These are phyloP conservation scores for Entomortierella lignicola DNA, from an alignment of 192 early-diverging fungal species.

Conservation along the genomic window DNA sequence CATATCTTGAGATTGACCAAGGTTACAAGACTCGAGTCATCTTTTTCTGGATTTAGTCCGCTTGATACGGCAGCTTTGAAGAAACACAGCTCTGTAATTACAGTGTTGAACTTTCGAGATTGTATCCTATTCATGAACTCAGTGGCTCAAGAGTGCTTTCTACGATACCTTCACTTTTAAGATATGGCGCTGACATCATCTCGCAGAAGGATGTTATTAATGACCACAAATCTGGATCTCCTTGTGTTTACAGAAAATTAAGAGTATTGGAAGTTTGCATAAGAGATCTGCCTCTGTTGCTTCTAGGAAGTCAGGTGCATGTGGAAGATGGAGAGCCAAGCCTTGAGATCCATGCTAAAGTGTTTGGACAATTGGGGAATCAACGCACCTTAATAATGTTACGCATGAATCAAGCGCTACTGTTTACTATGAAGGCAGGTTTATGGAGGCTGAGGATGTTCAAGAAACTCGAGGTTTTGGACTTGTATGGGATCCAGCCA, in stretches of 20 bases:
- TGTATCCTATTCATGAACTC: not conserved
- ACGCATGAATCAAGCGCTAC: not conserved
- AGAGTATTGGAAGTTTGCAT: not conserved
- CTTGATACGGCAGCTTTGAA: not conserved
- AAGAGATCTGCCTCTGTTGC: not conserved
- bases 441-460: not conserved
- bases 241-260: not conserved
- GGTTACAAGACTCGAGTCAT: not conserved
- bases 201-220: not conserved
- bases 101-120: not conserved
- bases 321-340: not conserved
- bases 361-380: not conserved
- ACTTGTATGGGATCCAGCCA: not conserved
- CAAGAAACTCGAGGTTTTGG: not conserved
- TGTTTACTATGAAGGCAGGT: not conserved
- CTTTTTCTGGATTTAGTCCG: not conserved
- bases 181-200: not conserved
- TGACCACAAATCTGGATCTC: not conserved
- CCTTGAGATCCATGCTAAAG: not conserved
- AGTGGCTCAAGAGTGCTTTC: constrained; percentile 7
- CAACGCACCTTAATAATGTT: no score
- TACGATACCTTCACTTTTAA: not conserved
- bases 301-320: no score
- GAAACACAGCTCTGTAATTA: not conserved
- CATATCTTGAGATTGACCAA: not conserved